phyloP scores from a whole-genome alignment of 1,139 yeast genomes.

The Arxiozyma telluris region DNA sequence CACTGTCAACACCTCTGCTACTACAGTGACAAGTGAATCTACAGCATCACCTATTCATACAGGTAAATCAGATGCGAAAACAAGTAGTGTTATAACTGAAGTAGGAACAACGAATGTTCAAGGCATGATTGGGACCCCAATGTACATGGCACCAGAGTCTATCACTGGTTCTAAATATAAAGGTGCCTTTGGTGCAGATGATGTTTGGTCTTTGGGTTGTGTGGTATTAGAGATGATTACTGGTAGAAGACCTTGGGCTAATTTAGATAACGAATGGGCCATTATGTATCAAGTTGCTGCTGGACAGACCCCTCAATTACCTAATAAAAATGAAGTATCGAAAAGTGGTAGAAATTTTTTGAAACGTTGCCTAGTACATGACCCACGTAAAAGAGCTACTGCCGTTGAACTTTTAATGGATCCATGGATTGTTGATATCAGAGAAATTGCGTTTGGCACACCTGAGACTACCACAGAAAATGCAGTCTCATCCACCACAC shows the following conservation, averaged over 20 bases:
- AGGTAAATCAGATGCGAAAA: not conserved
- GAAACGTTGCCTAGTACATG: conserved; percentile 70
- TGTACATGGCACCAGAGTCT: conserved; percentile 98
- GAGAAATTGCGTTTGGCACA: conserved; percentile 57
- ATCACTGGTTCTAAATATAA: conserved; percentile 66
- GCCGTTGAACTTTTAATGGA: conserved; percentile 81
- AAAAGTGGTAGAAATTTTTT: conserved; percentile 64
- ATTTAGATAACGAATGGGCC: conserved; percentile 95
- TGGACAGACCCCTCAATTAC: conserved; percentile 84
- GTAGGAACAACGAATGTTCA: conserved; percentile 9
- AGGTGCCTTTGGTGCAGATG: conserved; percentile 64
- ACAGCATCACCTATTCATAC: not conserved
- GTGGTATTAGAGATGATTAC: conserved; percentile 79
- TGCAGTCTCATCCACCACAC: not conserved
- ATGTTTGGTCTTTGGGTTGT: conserved; percentile 80
- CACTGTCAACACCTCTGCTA: not conserved
- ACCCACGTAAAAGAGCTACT: conserved; percentile 70
- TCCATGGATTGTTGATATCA: conserved; percentile 78
- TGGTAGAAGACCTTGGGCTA: conserved; percentile 82
- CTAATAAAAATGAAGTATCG: conserved; percentile 69
- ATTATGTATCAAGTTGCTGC: conserved; percentile 98
- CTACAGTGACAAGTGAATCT: not conserved
- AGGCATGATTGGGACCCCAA: conserved; percentile 88
- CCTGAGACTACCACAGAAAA: not conserved
- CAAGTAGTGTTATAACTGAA: not conserved